Evolutionary conservation across 177 flowering plant genomes (phyloP).

Genomic region (Vitis hybrid): DNA sequence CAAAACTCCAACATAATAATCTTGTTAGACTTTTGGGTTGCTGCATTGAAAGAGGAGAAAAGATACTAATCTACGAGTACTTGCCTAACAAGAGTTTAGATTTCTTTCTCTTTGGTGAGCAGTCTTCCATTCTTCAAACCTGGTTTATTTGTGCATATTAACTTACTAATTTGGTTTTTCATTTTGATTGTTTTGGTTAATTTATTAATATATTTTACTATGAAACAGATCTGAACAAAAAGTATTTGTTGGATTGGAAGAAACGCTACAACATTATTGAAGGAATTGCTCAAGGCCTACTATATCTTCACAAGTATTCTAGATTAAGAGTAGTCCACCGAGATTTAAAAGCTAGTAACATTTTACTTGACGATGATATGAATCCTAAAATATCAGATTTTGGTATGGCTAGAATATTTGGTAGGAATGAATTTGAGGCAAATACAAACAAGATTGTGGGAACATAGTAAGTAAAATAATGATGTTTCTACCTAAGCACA

Average conservation of each 20-base stretch:
- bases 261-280: slow-evolving; percentile 16
- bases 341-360: slow-evolving; percentile 22
- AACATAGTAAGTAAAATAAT: slow-evolving; percentile 21
- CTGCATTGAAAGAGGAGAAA: slow-evolving; percentile 24
- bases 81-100: slow-evolving; percentile 29
- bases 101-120: slow-evolving; percentile 20
- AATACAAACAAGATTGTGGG: slow-evolving; percentile 28
- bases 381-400: slow-evolving; percentile 32
- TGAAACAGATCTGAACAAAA: slow-evolving; percentile 15
- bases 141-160: background rate
- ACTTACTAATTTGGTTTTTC: background rate
- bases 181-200: background rate
- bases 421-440: slow-evolving; percentile 16
- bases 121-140: background rate
- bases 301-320: slow-evolving; percentile 32
- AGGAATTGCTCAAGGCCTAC: slow-evolving; percentile 29
- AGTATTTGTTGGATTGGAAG: slow-evolving; percentile 17
- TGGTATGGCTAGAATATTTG: slow-evolving; percentile 29
- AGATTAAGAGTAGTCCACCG: slow-evolving; percentile 24
- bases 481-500: no score
- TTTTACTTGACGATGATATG: slow-evolving; percentile 25
- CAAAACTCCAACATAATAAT: slow-evolving; percentile 31
- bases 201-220: background rate
- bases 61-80: slow-evolving; percentile 21
- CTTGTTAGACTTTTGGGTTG: slow-evolving; percentile 29